phyloP scores from a whole-genome alignment of 345 rosid genomes.

The Salix dunnii region DNA sequence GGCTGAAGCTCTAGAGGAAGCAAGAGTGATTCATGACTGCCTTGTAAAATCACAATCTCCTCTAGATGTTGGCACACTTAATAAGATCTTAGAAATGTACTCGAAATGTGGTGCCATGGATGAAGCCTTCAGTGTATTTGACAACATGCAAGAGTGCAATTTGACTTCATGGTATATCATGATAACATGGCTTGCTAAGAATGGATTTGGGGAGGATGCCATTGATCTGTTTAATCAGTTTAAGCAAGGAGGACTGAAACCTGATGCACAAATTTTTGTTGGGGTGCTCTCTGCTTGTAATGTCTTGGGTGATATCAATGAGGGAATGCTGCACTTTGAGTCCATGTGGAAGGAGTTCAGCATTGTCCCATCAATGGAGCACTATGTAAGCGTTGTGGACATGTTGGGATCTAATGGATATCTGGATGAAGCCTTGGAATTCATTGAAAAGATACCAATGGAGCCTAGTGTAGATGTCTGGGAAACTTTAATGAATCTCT shows the following conservation, averaged over 20 bases:
- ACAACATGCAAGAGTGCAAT: slow-evolving; percentile 49
- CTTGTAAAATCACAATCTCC: slow-evolving; percentile 29
- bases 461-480: slow-evolving; percentile 60
- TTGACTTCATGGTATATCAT: slow-evolving; percentile 59
- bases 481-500: slow-evolving; percentile 73
- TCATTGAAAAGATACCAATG: slow-evolving; percentile 58
- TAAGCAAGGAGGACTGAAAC: slow-evolving; percentile 57
- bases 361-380: slow-evolving; percentile 57
- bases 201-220: slow-evolving; percentile 77
- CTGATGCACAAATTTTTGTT: slow-evolving; percentile 49
- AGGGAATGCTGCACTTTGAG: slow-evolving; percentile 71
- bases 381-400: slow-evolving; percentile 55
- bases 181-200: slow-evolving; percentile 66
- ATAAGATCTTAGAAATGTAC: slow-evolving; percentile 65
- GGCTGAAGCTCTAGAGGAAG: slow-evolving; percentile 54
- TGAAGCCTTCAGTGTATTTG: slow-evolving; percentile 48
- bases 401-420: slow-evolving; percentile 69
- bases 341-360: slow-evolving; percentile 63
- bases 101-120: slow-evolving; percentile 50
- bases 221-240: slow-evolving; percentile 64
- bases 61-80: slow-evolving; percentile 38
- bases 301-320: slow-evolving; percentile 58
- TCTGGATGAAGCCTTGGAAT: slow-evolving; percentile 72
- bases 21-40: slow-evolving; percentile 50
- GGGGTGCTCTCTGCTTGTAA: slow-evolving; percentile 62